Evolutionary conservation across 176 grass and related monocot species (phyloP).

Genomic region (Eleusine coracana): DNA sequence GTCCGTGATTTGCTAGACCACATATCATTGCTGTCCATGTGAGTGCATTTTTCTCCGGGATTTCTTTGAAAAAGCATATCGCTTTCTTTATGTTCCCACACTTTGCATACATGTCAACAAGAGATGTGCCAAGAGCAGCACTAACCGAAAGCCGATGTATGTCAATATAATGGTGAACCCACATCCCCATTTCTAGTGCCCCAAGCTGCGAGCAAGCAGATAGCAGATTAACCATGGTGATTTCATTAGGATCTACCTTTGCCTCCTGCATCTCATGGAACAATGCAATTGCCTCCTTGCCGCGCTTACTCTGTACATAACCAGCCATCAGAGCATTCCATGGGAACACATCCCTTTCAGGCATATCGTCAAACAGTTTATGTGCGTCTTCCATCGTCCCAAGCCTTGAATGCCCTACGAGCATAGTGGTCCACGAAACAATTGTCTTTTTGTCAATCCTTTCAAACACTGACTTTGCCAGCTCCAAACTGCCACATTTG

Average conservation of each 20-base stretch:
- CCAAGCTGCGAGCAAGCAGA: constrained; percentile 69
- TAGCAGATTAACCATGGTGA: constrained; percentile 73
- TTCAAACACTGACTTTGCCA: constrained; percentile 48
- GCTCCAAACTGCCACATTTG: constrained; percentile 53
- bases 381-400: constrained; percentile 52
- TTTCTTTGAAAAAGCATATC: constrained; percentile 50
- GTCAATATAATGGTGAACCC: constrained; percentile 66
- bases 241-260: constrained; percentile 57
- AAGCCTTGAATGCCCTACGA: constrained; percentile 55
- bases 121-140: constrained; percentile 62
- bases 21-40: constrained; percentile 75
- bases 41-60: constrained; percentile 67
- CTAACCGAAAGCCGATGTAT: constrained; percentile 48
- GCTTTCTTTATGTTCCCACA: constrained; percentile 78
- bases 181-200: constrained; percentile 69
- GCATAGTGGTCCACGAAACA: constrained; percentile 74
- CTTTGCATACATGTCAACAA: constrained; percentile 88
- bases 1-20: constrained; percentile 71
- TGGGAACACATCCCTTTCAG: constrained; percentile 66
- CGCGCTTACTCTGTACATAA: constrained; percentile 69
- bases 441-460: constrained; percentile 34
- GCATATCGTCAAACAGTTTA: constrained; percentile 75
- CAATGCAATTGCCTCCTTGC: constrained; percentile 57
- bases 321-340: constrained; percentile 80
- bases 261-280: constrained; percentile 83